These are phyloP conservation scores for Hypomyces perniciosus DNA, from an alignment of 2,329 filamentous ascomycete genomes.

Conservation along the genomic window DNA sequence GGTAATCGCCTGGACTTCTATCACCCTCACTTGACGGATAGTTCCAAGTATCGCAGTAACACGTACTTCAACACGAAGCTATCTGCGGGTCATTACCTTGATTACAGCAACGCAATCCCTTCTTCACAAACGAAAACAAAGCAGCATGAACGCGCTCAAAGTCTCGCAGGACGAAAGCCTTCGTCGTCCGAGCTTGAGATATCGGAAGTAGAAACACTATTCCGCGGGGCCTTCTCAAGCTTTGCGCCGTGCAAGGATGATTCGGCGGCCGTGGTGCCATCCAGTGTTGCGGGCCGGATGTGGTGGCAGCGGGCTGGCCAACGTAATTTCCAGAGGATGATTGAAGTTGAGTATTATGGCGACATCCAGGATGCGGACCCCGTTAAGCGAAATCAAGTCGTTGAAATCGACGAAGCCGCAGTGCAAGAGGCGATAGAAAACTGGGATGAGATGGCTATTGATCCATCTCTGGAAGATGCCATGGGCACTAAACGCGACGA, in stretches of 20 bases:
- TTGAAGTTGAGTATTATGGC: conserved; percentile 47
- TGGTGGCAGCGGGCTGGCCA: conserved; percentile 73
- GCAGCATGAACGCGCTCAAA: conserved; percentile 67
- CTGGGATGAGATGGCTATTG: conserved; percentile 53
- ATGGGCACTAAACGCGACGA: conserved; percentile 48
- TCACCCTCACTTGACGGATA: conserved; percentile 49
- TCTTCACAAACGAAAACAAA: conserved; percentile 52
- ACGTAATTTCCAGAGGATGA: conserved; percentile 57
- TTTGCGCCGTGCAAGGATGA: conserved; percentile 75
- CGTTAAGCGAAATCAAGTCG: conserved; percentile 26
- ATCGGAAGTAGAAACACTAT: conserved; percentile 66
- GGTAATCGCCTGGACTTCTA: conserved; percentile 50
- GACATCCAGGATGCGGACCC: conserved; percentile 33
- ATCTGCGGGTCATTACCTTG: conserved; percentile 62
- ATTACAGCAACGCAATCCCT: conserved; percentile 60
- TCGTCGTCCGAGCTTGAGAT: conserved; percentile 51
- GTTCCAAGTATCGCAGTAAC: conserved; percentile 46
- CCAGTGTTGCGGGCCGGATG: conserved; percentile 59
- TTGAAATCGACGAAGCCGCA: conserved; percentile 45
- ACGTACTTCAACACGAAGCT: conserved; percentile 63
- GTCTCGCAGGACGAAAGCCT: conserved; percentile 55
- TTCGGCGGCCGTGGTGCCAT: conserved; percentile 62
- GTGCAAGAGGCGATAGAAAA: conserved; percentile 51
- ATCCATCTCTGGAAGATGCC: conserved; percentile 50
- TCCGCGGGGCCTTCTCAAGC: conserved; percentile 71